These are phyloP conservation scores for Aspergillus persii DNA, from an alignment of 2,329 filamentous ascomycete species.

Conservation along the genomic window DNA sequence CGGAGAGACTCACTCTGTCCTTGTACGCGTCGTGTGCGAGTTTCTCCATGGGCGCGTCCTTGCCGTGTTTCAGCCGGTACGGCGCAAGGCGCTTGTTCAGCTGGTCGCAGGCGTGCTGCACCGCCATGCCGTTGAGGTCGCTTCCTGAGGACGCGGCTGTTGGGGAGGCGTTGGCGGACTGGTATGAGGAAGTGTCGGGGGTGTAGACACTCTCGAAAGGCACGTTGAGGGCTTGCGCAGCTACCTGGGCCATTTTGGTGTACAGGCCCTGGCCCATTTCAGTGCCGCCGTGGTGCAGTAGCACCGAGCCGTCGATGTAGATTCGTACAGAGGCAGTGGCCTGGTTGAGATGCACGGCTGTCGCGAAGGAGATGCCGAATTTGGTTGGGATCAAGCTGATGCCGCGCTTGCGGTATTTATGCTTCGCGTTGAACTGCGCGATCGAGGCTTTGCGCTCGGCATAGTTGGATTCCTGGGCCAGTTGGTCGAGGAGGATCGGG, in stretches of 20 bases:
- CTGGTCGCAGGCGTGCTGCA: conserved; percentile 52
- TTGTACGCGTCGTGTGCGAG: conserved; percentile 91
- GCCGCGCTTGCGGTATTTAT: conserved; percentile 23
- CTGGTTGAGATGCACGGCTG: conserved; percentile 26
- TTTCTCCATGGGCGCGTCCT: conserved; percentile 74
- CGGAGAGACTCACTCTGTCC: conserved; percentile 88
- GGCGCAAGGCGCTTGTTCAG: conserved; percentile 73
- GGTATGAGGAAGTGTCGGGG: conserved; percentile 20
- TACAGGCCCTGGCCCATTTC: conserved; percentile 28
- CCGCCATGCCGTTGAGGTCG: conserved; percentile 26
- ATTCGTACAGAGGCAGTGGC: conserved; percentile 20
- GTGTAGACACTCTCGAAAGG: conserved; percentile 20
- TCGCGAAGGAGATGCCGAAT: conserved; percentile 27
- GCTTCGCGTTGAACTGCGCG: conserved; percentile 14
- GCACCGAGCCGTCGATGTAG: conserved; percentile 23
- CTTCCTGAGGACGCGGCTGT: conserved; percentile 25
- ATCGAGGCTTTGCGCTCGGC: conserved; percentile 5
- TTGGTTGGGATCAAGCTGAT: conserved; percentile 24
- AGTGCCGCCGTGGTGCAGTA: conserved; percentile 24
- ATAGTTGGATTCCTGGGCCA: conserved; percentile 14
- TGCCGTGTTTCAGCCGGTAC: conserved; percentile 74
- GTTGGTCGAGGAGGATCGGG: conserved; percentile 22
- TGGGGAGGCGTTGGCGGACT: conserved; percentile 24
- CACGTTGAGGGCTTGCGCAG: conserved; percentile 21
- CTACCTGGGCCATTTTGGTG: conserved; percentile 26